Conservation (phyloP, 257 asterid species). For the Fraxinus excelsior region DNA sequence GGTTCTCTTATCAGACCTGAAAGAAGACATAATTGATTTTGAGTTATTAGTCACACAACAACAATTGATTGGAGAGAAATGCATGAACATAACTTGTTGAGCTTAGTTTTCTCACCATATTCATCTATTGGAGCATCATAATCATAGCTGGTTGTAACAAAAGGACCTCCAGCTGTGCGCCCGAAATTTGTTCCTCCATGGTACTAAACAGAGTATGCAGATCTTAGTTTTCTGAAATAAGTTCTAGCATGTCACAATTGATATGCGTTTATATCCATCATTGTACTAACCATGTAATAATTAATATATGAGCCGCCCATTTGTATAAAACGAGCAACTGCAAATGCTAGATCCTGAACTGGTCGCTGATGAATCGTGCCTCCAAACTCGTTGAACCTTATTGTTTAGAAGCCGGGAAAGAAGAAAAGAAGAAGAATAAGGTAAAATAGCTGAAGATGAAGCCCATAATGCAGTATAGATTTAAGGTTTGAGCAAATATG, state of each 20-base stretch:
- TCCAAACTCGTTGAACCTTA: conserved; percentile 70
- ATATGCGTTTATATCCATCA: background rate
- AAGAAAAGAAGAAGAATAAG: background rate
- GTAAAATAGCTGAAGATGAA: background rate
- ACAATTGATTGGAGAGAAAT: background rate
- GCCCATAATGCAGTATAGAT: background rate
- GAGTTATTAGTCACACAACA: background rate
- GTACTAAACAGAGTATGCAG: conserved; percentile 35
- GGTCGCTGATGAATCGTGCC: conserved; percentile 59
- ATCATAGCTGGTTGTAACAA: conserved; percentile 68
- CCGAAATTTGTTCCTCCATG: conserved; percentile 85
- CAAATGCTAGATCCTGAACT: conserved; percentile 74
- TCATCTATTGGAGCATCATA: conserved; percentile 83
- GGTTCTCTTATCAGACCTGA: conserved; percentile 69
- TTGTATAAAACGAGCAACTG: conserved; percentile 64
- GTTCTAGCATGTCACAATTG: background rate
- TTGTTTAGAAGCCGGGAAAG: conserved; percentile 3
- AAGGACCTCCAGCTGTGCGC: conserved; percentile 78
- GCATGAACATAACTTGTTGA: background rate
- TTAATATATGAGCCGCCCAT: conserved; percentile 66
- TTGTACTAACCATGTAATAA: conserved; percentile 64
- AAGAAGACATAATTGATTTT: background rate
- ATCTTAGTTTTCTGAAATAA: conserved; percentile 6
- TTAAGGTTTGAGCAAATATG: background rate
- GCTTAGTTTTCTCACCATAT: conserved; percentile 44